A percentile compares a stretch with the other conserved stretches of the same genome.
These are phyloP conservation scores for Gossypium arboreum DNA, from an alignment of 345 rosid genomes.

Conservation along the genomic window DNA sequence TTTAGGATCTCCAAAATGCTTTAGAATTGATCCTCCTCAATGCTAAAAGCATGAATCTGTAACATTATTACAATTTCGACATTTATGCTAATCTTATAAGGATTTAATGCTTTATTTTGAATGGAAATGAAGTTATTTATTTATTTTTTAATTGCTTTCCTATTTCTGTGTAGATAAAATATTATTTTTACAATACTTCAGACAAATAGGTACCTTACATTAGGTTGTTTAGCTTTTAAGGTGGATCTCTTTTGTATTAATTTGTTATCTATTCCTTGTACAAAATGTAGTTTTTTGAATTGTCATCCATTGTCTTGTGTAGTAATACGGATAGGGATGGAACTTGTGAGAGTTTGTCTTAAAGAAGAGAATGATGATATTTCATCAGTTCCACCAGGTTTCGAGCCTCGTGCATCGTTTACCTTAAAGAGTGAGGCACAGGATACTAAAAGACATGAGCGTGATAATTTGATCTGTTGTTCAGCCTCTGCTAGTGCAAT, in stretches of 20 bases:
- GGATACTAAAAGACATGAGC: conserved; percentile 36
- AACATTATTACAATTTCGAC: not conserved
- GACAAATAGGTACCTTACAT: not conserved
- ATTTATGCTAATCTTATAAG: not conserved
- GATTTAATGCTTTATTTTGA: conserved; percentile 2
- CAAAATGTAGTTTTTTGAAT: not conserved
- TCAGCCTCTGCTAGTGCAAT: conserved; percentile 37
- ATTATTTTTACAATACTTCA: not conserved
- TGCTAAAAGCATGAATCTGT: not conserved
- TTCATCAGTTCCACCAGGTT: conserved; percentile 91
- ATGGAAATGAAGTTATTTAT: not conserved
- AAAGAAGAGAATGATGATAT: conserved; percentile 85
- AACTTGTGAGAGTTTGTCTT: conserved; percentile 67
- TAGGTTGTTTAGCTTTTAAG: conserved; percentile 9
- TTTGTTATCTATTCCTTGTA: not conserved
- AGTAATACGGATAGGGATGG: conserved; percentile 71
- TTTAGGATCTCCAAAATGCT: not conserved
- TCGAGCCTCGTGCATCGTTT: conserved; percentile 80
- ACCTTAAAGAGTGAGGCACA: conserved; percentile 43
- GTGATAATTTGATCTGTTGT: conserved; percentile 26
- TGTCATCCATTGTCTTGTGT: not conserved
- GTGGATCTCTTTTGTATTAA: not conserved
- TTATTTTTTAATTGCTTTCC: not conserved
- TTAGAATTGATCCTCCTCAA: not conserved
- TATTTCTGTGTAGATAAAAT: conserved; percentile 8